Evolutionary conservation across 306 rosid genomes (phyloP).

Genomic region (Rosa chinensis): DNA sequence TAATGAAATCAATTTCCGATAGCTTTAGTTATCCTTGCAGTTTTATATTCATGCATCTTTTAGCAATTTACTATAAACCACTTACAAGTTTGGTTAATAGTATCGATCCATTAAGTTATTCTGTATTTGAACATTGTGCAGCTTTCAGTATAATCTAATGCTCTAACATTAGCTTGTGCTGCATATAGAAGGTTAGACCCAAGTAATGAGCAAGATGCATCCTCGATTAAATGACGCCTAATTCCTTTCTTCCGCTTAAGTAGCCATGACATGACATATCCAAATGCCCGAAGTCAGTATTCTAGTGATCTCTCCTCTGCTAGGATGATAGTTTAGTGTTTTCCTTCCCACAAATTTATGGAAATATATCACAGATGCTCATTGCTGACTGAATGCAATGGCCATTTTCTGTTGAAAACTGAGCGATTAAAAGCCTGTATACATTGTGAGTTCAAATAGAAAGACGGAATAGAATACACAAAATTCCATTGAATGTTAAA

Average conservation of each 20-base stretch:
- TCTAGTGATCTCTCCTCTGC: background rate
- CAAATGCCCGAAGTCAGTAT: background rate
- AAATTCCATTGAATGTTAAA: background rate
- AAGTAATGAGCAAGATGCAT: background rate
- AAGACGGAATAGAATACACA: background rate
- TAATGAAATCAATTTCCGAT: background rate
- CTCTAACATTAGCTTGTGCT: background rate
- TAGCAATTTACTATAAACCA: background rate
- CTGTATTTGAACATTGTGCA: no score
- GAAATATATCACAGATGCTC: background rate
- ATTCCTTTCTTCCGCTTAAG: background rate
- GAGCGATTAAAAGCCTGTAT: background rate
- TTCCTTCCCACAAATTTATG: background rate
- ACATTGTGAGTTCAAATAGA: background rate
- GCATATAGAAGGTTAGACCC: background rate
- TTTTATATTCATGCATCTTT: no score
- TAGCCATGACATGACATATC: background rate
- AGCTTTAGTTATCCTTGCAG: no score
- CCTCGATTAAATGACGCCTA: background rate
- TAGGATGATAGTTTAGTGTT: background rate
- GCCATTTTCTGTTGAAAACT: background rate
- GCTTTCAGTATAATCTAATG: background rate
- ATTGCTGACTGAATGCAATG: background rate
- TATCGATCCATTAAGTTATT: no score
- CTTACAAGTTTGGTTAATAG: background rate